A percentile compares a stretch with the other conserved stretches of the same genome.
phyloP scores from a whole-genome alignment of 2,329 filamentous ascomycete species.

The Chaetomium sp. region DNA sequence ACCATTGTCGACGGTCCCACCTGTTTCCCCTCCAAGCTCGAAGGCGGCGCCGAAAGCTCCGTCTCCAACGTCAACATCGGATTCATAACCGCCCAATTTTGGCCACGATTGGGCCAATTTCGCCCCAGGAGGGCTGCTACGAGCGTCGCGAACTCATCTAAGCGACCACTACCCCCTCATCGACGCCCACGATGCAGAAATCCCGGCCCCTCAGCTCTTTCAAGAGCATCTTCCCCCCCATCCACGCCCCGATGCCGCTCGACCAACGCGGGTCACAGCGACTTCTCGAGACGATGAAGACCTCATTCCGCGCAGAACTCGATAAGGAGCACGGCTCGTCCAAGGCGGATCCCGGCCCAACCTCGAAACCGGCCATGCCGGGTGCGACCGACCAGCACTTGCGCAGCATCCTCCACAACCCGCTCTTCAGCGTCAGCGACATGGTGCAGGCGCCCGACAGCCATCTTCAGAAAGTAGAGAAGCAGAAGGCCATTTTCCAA shows the following conservation, averaged over 20 bases:
- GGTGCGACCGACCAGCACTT: slow-evolving; percentile 42
- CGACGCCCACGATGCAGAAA: slow-evolving; percentile 27
- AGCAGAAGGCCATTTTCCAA: slow-evolving; percentile 50
- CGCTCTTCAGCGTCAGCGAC: slow-evolving; percentile 41
- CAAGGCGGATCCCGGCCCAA: background rate
- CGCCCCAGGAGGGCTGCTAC: background rate
- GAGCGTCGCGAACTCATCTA: background rate
- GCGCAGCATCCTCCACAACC: slow-evolving; percentile 51
- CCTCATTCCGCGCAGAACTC: slow-evolving; percentile 52
- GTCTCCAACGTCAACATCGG: too few species aligned
- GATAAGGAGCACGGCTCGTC: slow-evolving; percentile 47
- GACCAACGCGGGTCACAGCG: slow-evolving; percentile 45
- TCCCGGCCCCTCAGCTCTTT: slow-evolving; percentile 34
- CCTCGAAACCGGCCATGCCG: slow-evolving; percentile 27
- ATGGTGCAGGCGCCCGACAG: slow-evolving; percentile 24
- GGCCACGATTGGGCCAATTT: background rate
- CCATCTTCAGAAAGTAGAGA: slow-evolving; percentile 3
- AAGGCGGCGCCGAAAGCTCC: too few species aligned
- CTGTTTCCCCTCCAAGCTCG: too few species aligned
- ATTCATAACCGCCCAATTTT: too few species aligned
- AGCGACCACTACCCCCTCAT: background rate
- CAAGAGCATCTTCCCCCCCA: slow-evolving; percentile 37
- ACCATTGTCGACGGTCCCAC: too few species aligned
- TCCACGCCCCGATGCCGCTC: slow-evolving; percentile 48
- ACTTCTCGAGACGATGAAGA: slow-evolving; percentile 50